Percentiles rank a stretch among this genome's conserved stretches.
Evolutionary conservation across 257 asterid species (phyloP).

Genomic region (Solanum arcanum): DNA sequence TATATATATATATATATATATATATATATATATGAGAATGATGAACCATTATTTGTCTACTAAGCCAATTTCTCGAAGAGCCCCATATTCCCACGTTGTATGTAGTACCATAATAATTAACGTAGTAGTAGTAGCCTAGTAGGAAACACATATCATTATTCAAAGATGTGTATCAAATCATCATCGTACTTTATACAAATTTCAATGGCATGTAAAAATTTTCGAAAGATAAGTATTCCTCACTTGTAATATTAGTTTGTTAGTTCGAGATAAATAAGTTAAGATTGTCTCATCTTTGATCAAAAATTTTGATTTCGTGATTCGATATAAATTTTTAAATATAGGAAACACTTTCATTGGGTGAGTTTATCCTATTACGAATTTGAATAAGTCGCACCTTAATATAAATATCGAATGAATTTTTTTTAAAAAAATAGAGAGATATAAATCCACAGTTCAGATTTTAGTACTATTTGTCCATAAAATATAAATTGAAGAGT

Average conservation of each 20-base stretch:
- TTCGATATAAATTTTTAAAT: not conserved
- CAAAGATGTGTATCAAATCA: not conserved
- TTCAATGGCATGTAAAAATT: not conserved
- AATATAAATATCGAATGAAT: rapidly evolving
- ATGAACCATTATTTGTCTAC: not conserved
- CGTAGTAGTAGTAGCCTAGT: not conserved
- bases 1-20: not conserved
- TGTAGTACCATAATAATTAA: not conserved
- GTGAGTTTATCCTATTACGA: not conserved
- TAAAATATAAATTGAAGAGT: not conserved
- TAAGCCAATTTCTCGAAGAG: not conserved
- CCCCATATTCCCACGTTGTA: not conserved
- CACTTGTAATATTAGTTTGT: too few species aligned
- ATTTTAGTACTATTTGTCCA: not conserved
- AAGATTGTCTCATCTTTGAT: not conserved
- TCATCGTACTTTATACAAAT: not conserved
- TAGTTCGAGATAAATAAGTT: not conserved
- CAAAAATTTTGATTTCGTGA: not conserved
- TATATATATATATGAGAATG: too few species aligned
- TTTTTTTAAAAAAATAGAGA: not conserved
- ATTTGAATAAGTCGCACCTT: not conserved
- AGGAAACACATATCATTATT: not conserved
- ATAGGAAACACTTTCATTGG: not conserved
- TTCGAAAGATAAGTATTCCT: too few species aligned
- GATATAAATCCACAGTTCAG: not conserved